Conservation (phyloP, 257 asterid genomes). For the Salvia hispanica region DNA sequence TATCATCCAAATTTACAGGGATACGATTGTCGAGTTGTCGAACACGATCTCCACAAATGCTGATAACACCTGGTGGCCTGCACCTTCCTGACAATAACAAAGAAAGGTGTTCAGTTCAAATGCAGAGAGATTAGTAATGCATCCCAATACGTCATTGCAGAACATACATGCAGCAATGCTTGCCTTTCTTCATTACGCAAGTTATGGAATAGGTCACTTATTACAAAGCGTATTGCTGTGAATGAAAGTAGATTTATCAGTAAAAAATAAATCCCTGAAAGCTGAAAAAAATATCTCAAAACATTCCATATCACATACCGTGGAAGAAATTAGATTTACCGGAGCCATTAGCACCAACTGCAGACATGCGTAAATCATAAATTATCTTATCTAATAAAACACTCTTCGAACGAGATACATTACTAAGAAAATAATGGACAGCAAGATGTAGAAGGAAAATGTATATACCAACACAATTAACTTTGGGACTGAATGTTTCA, state of each 20-base stretch:
- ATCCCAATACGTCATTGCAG: slow-evolving; percentile 18
- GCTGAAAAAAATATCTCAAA: slow-evolving; percentile 14
- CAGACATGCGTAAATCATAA: slow-evolving; percentile 30
- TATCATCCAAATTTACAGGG: slow-evolving; percentile 56
- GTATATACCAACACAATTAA: slow-evolving; percentile 88
- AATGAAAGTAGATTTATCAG: slow-evolving; percentile 17
- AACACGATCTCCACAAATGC: slow-evolving; percentile 99
- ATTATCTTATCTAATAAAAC: slow-evolving; percentile 24
- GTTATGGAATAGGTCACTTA: slow-evolving; percentile 89
- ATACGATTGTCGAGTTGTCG: slow-evolving; percentile 90
- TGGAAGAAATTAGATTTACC: slow-evolving; percentile 98
- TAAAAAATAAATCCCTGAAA: slow-evolving; percentile 4
- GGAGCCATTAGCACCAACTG: slow-evolving; percentile 99
- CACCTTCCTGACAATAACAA: slow-evolving; percentile 75
- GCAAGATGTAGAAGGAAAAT: slow-evolving; percentile 4
- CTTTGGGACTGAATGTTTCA: slow-evolving; percentile 87
- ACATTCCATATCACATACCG: slow-evolving; percentile 49
- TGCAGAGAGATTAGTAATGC: not conserved
- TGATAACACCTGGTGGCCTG: slow-evolving; percentile 88
- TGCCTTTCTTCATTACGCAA: slow-evolving; percentile 93
- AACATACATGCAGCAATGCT: slow-evolving; percentile 89
- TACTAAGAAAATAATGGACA: not conserved
- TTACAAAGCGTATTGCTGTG: slow-evolving; percentile 93
- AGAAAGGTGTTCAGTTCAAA: slow-evolving; percentile 26
- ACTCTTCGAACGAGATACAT: slow-evolving; percentile 10